Conservation (phyloP, 2,329 filamentous ascomycete species). For the Akanthomyces dipterigenus region DNA sequence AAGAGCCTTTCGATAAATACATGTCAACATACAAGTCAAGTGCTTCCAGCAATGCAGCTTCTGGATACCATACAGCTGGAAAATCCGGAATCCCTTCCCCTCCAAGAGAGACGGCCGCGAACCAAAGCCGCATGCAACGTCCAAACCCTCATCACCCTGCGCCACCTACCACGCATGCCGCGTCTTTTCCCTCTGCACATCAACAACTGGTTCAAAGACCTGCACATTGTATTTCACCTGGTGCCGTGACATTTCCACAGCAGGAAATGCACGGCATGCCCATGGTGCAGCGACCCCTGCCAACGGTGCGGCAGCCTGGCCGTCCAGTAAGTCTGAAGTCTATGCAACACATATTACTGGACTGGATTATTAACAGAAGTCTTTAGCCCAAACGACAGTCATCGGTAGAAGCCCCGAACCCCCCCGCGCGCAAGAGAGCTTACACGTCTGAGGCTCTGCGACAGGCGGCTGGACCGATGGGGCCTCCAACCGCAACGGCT, state of each 20-base stretch:
- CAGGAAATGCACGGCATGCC: background rate
- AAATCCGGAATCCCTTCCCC: slow-evolving; percentile 1
- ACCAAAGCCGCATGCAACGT: background rate
- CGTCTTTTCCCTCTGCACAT: background rate
- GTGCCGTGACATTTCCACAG: no score
- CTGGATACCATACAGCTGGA: background rate
- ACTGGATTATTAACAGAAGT: background rate
- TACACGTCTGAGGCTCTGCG: background rate
- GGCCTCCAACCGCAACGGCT: background rate
- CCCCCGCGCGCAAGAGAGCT: background rate
- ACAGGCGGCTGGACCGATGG: background rate
- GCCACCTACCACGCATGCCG: background rate
- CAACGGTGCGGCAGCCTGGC: background rate
- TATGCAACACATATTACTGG: no score
- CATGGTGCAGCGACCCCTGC: background rate
- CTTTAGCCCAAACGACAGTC: background rate
- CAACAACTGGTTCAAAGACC: background rate
- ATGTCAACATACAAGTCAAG: background rate
- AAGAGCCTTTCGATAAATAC: background rate
- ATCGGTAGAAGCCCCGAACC: background rate
- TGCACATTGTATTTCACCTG: background rate
- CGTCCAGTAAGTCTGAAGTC: background rate
- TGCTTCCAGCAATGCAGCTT: background rate
- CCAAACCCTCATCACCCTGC: background rate
- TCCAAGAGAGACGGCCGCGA: background rate